Base-by-base conservation (phyloP, 164 flowering plant species). In the Pachysandra terminalis region DNA sequence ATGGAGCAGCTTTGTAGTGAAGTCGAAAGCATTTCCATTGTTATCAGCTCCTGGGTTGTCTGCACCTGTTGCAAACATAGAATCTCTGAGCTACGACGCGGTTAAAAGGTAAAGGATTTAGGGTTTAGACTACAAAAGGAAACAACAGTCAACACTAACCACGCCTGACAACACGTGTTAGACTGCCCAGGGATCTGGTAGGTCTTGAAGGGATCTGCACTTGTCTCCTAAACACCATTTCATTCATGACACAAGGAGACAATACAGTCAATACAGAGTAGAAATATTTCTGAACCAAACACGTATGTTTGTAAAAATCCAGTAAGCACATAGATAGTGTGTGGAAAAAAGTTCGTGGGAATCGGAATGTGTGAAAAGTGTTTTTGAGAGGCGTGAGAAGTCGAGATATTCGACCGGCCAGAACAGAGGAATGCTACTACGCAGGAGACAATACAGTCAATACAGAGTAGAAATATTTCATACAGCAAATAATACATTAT, bases 1-100 rank as follows among this genome's bases (percentile, higher is more conserved):
- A 79, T 91, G 98, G 60, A 95, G 97, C 85, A 95, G 78, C 76
- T 95, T 95, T 32, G 97, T 85, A 3, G 97, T 83, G 80, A 88
- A 87, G 81, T 95, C 98, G 61, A 83, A 89, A 21, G 97, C 81
- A 75, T 86, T 92, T 68, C 97, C 98, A 76, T 95, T 95, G 56
- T 96, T 83, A 82, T 95, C 97, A n/a, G 79, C 83, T 59, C 82
- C 89, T 0, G 90, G 84, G 71, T 71, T 85, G 28, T 90, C 96
- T 17, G 91, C 78, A 68, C 96, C 98, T 91, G 83, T 65, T 53
- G 57, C 25, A 45, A 59, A 49, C 28, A 23, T 5, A 32, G 37
- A 48, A 21, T 21, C 13, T n/a, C n/a, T 24, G n/a, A 1, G 56
- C 26, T 37, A 56, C 19, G 21, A 45, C 10, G 0, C 0, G 64